Evolutionary conservation across 2,329 filamentous ascomycete species (phyloP), one percentile per base, ranked within the genome.

Genomic region (Alternaria alternata): DNA sequence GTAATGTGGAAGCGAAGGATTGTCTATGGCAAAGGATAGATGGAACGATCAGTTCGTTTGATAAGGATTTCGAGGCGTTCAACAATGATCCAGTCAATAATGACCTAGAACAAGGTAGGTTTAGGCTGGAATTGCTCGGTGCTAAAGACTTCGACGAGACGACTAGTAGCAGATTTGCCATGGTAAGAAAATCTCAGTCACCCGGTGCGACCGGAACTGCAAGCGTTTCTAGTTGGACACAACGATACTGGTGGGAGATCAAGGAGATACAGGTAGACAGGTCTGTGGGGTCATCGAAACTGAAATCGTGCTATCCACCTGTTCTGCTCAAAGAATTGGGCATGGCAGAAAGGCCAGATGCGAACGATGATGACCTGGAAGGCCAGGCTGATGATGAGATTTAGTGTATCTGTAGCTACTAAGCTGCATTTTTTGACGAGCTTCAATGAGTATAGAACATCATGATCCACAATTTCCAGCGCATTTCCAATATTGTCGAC

Each of bases 281-380:
- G 18, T 24, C 16, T 14, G 43, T 47, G 6, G 4, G 20, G 20
- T 16, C 3, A 47, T 3, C 24, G 4, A 7, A 47, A 28, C 26
- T 16, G 26, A 42, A 42, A 42, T 16, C 20, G 20, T 42, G 39
- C 20, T 42, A 8, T 24, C 39, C 20, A 24, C 12, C 20, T 3
- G 20, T 16, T 42, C 6, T 42, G 39, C 3, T 51, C 14, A 30
- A 7, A 7, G 64, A 7, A 38, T 24, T 9, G 34, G 59, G 48
- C 71, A 8, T 20, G 5, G 38, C 68, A 7, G 69, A 39, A 5
- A 68, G 68, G 65, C 54, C 74, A 70, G 2, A 70, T 57, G 36
- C 39, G 72, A 77, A 24, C 66, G 1, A 67, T 67, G 3, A 74
- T 43, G 4, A 75, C 60, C 52, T 74, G 70, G 18, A 70, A 70